These are phyloP conservation scores for Choiromyces venosus DNA, from an alignment of 495 filamentous ascomycete species.

Conservation along the genomic window DNA sequence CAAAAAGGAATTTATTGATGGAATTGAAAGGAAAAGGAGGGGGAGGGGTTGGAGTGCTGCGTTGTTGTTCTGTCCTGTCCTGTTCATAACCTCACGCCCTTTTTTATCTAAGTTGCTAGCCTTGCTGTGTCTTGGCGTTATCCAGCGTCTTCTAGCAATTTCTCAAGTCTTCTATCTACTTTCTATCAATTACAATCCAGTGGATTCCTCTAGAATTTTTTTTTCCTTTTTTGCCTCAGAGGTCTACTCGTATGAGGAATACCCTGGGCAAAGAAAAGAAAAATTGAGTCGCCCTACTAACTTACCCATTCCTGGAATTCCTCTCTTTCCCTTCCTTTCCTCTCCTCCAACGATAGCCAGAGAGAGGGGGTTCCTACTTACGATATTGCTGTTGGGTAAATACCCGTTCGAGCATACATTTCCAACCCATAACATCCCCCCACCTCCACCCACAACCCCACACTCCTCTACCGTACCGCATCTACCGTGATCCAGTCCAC, in stretches of 20 bases:
- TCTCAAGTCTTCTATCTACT: conserved; percentile 28
- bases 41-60: conserved; percentile 34
- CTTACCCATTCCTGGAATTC: background rate
- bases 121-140: conserved; percentile 28
- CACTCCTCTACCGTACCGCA: no score
- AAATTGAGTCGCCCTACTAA: background rate
- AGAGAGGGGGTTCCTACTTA: background rate
- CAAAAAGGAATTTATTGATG: background rate
- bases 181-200: background rate
- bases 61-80: no score
- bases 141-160: conserved; percentile 29
- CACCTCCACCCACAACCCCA: background rate
- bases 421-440: background rate
- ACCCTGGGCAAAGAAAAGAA: no score
- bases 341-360: background rate
- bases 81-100: conserved; percentile 31
- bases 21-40: conserved; percentile 23
- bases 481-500: background rate
- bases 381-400: background rate
- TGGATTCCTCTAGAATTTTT: background rate
- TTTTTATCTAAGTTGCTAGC: conserved; percentile 40
- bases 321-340: no score
- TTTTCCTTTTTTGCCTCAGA: no score
- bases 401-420: background rate
- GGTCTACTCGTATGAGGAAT: background rate